A percentile compares a stretch with the other conserved stretches of the same genome.
Evolutionary conservation across 1,284 basidiomycete species (phyloP).

Genomic region (Peniophora sp.): DNA sequence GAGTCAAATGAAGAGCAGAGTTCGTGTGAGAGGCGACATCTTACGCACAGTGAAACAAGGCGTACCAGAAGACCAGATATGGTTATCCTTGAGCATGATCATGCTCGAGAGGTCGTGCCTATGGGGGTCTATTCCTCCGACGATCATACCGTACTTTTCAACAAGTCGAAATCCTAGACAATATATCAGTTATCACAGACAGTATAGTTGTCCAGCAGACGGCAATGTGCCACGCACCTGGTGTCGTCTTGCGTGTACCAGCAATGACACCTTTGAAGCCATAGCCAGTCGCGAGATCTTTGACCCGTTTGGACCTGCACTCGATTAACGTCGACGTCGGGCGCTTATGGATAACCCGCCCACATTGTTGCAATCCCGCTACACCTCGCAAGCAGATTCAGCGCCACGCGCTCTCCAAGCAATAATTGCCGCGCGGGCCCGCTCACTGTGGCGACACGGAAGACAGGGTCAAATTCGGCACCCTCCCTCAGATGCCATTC

Average conservation of each 20-base stretch:
- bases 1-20: not conserved
- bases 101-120: conserved; percentile 96
- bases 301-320: conserved; percentile 70
- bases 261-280: conserved; percentile 90
- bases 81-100: conserved; percentile 99
- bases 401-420: conserved; percentile 90
- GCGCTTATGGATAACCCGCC: conserved; percentile 14
- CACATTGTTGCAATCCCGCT: conserved; percentile 95
- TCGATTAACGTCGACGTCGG: not conserved
- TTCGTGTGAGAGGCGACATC: conserved; percentile 5
- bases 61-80: conserved; percentile 93
- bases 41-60: conserved; percentile 4
- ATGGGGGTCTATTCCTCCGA: conserved; percentile 95
- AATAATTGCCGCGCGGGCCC: conserved; percentile 86
- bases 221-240: conserved; percentile 41
- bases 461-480: conserved; percentile 67
- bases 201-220: conserved; percentile 26
- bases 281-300: conserved; percentile 70
- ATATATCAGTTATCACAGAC: not conserved
- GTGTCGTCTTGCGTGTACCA: conserved; percentile 96
- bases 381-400: conserved; percentile 93
- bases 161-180: conserved; percentile 84
- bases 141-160: conserved; percentile 98
- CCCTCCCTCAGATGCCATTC: conserved; percentile 92
- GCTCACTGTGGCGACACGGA: conserved; percentile 87